Evolutionary conservation across 257 asterid species (phyloP).

Genomic region (Nicotiana tomentosiformis): DNA sequence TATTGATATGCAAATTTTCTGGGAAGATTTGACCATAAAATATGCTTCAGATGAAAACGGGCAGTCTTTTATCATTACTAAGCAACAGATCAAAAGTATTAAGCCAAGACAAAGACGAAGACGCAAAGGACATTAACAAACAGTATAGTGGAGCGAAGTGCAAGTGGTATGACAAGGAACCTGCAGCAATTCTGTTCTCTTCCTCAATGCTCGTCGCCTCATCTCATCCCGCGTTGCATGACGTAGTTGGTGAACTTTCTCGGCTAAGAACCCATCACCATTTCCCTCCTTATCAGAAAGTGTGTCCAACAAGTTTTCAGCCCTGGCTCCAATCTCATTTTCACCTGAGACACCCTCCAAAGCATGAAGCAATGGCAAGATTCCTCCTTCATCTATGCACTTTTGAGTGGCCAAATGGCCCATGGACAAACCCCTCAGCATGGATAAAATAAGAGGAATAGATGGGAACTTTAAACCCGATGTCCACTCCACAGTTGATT

Average conservation of each 20-base stretch:
- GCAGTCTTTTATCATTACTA: background rate
- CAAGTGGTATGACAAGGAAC: constrained; percentile 22
- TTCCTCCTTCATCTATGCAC: constrained; percentile 78
- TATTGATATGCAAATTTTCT: background rate
- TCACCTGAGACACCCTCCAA: constrained; percentile 95
- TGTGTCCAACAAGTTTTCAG: constrained; percentile 94
- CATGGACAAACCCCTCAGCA: constrained; percentile 92
- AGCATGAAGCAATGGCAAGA: constrained; percentile 85
- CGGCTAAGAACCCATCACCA: constrained; percentile 75
- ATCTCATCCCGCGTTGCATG: constrained; percentile 90
- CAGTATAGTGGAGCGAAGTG: background rate
- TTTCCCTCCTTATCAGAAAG: constrained; percentile 83
- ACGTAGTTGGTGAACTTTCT: constrained; percentile 73
- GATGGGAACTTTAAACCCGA: constrained; percentile 74
- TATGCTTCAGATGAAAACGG: background rate
- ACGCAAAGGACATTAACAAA: background rate
- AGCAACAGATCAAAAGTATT: background rate
- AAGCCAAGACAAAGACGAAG: background rate
- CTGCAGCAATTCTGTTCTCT: constrained; percentile 87
- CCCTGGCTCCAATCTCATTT: constrained; percentile 96
- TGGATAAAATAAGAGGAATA: constrained; percentile 85
- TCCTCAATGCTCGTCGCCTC: constrained; percentile 89
- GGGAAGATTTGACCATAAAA: background rate
- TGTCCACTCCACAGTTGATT: constrained; percentile 66
- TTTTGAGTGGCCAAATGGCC: constrained; percentile 90